Base-by-base conservation (phyloP, 306 rosid genomes). In the Pyrus pyrifolia region DNA sequence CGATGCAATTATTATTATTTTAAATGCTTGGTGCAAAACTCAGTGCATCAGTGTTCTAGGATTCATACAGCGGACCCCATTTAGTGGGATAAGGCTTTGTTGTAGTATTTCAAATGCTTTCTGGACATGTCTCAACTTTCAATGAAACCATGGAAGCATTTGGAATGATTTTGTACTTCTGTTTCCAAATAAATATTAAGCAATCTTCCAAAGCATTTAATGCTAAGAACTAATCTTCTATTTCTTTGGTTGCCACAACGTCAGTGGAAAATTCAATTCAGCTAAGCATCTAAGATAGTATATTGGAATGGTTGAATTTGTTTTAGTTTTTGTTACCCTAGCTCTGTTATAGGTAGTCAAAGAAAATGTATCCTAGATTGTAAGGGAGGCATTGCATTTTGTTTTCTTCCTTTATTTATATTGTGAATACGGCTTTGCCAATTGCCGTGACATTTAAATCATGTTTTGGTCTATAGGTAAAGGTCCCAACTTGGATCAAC, bases 401-500 rank as follows among this genome's bases (percentile, higher is more conserved):
- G 33, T 38, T 68, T 14, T 57, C 21, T 45, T 57, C 18, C 25
- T 59, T 29, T 25, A 1, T 17, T 62, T 57, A 74, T 72, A 70
- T 63, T 27, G 46, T 69, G 46, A 31, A 18, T 29, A 31, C 21
- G 31, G 64, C 2, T 49, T 64, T 63, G 70, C 66, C 11, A 13
- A 53, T 64, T 63, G 70, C 66, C 11, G 4, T 65, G 21, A 65
- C 31, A 55, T 40, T 6, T 31, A n/a, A 19, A n/a, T 53, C 49
- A 62, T 57, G 38, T 67, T 77, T 78, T 53, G 68, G 79, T 67
- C 18, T 80, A 38, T 53, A 95, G 99, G 98, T 95, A 53, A 95
- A 95, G 87, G 90, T 95, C 79, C 93, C 99, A 40, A 92, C 92
- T 74, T 92, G 89, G 96, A 77, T 95, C 72, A 81, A 89, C 40